Conservation (phyloP, 441 rosid genomes). For the Brassica hybrid region DNA sequence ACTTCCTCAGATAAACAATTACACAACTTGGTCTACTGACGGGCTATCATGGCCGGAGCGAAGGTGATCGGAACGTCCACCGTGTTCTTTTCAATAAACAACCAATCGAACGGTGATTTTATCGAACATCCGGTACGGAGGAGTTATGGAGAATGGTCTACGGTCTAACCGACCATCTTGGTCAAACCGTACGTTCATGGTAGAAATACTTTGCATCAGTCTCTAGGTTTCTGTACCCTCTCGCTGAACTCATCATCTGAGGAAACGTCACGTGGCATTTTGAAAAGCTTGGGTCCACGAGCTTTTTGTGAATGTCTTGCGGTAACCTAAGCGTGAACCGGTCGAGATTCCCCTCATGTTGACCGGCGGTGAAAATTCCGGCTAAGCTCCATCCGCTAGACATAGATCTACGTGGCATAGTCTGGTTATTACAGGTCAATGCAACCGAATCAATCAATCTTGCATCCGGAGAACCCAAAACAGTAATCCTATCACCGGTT, state of each 20-base stretch:
- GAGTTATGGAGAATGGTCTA: constrained; percentile 49
- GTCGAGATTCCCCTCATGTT: constrained; percentile 51
- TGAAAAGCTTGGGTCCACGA: constrained; percentile 44
- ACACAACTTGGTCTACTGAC: constrained; percentile 37
- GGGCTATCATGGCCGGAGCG: constrained; percentile 37
- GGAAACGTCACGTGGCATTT: constrained; percentile 56
- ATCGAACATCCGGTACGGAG: constrained; percentile 54
- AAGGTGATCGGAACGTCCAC: constrained; percentile 50
- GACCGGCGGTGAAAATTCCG: constrained; percentile 54
- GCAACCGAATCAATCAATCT: constrained; percentile 40
- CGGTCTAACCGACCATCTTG: constrained; percentile 46
- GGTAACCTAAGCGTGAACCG: constrained; percentile 69
- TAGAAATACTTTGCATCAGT: constrained; percentile 39
- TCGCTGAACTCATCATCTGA: constrained; percentile 54
- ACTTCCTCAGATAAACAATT: constrained; percentile 6
- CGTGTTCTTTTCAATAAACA: constrained; percentile 40
- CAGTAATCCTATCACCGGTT: constrained; percentile 26
- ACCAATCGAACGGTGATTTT: constrained; percentile 51
- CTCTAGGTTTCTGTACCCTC: constrained; percentile 48
- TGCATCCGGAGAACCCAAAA: constrained; percentile 37
- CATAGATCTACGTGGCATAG: constrained; percentile 56
- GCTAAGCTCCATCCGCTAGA: constrained; percentile 66
- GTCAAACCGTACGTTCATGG: constrained; percentile 51
- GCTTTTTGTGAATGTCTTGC: constrained; percentile 51
- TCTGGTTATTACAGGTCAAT: constrained; percentile 36